These are phyloP conservation scores for Plantago ovata DNA, from an alignment of 257 asterid genomes.

Conservation along the genomic window DNA sequence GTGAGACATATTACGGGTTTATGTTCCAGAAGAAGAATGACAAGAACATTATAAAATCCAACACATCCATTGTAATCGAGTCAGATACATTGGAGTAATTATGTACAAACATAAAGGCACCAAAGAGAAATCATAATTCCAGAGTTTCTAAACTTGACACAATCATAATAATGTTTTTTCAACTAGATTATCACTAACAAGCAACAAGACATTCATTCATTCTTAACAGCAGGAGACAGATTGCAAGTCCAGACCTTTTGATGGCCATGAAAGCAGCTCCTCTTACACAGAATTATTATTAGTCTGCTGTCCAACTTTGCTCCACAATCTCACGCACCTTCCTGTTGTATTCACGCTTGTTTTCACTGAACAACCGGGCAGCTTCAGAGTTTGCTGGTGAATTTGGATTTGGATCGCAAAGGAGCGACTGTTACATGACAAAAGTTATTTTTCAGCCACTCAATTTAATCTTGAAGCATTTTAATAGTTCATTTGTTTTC, in stretches of 20 bases:
- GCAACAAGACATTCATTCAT: constrained; percentile 27
- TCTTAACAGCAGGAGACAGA: constrained; percentile 32
- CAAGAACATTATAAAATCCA: not conserved
- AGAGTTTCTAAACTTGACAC: constrained; percentile 22
- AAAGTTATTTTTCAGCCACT: too few relatives aligned
- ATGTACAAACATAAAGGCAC: constrained; percentile 2
- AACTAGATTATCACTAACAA: constrained; percentile 27
- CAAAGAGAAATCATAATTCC: constrained; percentile 30
- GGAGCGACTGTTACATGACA: constrained; percentile 53
- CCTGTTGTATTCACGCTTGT: constrained; percentile 89
- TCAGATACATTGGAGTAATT: not conserved
- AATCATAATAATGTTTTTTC: constrained; percentile 26
- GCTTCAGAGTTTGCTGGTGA: constrained; percentile 97
- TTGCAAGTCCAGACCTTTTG: constrained; percentile 26
- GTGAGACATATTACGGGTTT: too few relatives aligned
- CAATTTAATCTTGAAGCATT: too few relatives aligned
- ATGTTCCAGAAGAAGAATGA: too few relatives aligned
- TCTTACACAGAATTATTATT: constrained; percentile 14
- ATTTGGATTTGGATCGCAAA: constrained; percentile 87
- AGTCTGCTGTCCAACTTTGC: constrained; percentile 96
- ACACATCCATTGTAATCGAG: not conserved
- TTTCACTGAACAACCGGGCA: constrained; percentile 82
- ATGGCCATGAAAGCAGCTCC: constrained; percentile 17
- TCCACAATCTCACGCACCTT: constrained; percentile 86
- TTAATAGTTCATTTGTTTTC: too few relatives aligned